Base-by-base conservation (phyloP, 345 rosid genomes). In the Mercurialis annua region DNA sequence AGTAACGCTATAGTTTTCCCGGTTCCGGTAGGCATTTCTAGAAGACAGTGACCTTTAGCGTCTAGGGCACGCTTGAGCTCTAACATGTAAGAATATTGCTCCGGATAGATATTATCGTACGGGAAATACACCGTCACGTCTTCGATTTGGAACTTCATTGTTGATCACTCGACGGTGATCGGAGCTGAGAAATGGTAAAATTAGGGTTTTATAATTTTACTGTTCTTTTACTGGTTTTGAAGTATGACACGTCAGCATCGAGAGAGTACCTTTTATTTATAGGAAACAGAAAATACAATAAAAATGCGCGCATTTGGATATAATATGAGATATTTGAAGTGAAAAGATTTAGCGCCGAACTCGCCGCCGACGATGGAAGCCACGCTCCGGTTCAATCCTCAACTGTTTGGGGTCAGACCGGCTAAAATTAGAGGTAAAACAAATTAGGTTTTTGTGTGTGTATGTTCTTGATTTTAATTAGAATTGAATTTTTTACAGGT, bases 11-110 rank as follows among this genome's bases (percentile, higher is more conserved):
- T 89, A 75, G 99, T 94, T 82, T 94, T 94, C 3, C 97, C 99
- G 11, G 98, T 94, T 56, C 99, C 99, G 0, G 99, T 94, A 14
- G 99, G 98, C 99, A 94, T 94, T 80, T 94, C 99, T 20, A 94
- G 87, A 63, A 94, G 98, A 77, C 99, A 94, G 76, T 94, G 99
- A 26, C 99, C 99, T 62, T 87, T 88, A 47, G 99, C 98, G 31
- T 94, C 99, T 31, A 94, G 83, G 58, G 96, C 85, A 9, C 98
- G 96, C 75, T 94, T 94, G 17, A 91, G 86, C 75, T 94, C 99
- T 64, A 94, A 70, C 99, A 94, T 89, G 85, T 94, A 91, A 6
- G 88, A 69, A 73, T 94, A 88, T 50, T 94, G 98, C 71, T 94
- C 98, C 3, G 98, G 99, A 64, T 94, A 94, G 66, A 94, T 94